Conservation (phyloP, 495 filamentous ascomycete genomes). For the Talaromyces proteolyticus region DNA sequence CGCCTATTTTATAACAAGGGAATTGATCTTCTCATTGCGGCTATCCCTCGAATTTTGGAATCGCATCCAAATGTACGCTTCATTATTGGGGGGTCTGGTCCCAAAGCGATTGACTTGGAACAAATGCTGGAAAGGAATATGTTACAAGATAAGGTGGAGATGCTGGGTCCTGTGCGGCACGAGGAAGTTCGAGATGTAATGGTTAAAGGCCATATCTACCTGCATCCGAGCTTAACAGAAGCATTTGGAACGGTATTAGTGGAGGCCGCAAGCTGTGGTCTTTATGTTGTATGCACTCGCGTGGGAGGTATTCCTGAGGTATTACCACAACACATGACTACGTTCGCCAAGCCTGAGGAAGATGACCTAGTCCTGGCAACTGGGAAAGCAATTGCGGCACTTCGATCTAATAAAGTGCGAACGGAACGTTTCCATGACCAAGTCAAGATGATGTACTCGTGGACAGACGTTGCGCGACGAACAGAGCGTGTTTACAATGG, state of each 20-base stretch:
- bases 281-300: slow-evolving; percentile 94
- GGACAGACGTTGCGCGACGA: slow-evolving; percentile 88
- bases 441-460: slow-evolving; percentile 96
- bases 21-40: slow-evolving; percentile 88
- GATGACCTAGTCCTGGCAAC: slow-evolving; percentile 84
- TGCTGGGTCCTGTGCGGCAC: slow-evolving; percentile 86
- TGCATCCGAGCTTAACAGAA: slow-evolving; percentile 91
- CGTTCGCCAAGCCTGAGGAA: slow-evolving; percentile 88
- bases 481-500: slow-evolving; percentile 94
- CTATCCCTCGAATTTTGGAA: slow-evolving; percentile 86
- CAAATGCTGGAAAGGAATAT: slow-evolving; percentile 96
- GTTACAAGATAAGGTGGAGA: slow-evolving; percentile 87
- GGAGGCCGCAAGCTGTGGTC: slow-evolving; percentile 88
- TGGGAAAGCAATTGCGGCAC: slow-evolving; percentile 68
- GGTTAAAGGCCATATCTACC: slow-evolving; percentile 93
- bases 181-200: slow-evolving; percentile 98
- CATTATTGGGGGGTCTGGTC: slow-evolving; percentile 91
- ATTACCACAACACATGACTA: slow-evolving; percentile 87
- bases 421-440: slow-evolving; percentile 94
- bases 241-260: slow-evolving; percentile 97
- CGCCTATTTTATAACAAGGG: slow-evolving; percentile 99
- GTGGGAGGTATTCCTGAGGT: slow-evolving; percentile 97
- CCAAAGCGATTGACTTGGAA: slow-evolving; percentile 94
- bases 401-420: slow-evolving; percentile 77
- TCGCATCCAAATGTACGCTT: slow-evolving; percentile 90